Percentiles rank a stretch among this genome's conserved stretches.
Evolutionary conservation across 805 yeast genomes (phyloP).

Genomic region (Ogataea pini): DNA sequence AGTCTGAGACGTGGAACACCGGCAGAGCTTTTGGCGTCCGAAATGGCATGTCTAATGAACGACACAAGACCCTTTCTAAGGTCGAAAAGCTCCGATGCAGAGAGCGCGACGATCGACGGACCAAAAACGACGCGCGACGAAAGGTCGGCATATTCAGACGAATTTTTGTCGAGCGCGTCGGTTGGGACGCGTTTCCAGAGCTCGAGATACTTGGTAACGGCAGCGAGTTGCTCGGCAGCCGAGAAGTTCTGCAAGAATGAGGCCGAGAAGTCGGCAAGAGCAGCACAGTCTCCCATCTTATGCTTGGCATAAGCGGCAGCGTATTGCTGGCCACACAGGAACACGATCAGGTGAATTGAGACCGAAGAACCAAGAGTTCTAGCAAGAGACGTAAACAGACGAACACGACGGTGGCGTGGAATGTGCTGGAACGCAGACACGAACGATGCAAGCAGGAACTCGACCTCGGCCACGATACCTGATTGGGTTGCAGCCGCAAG

Average conservation of each 20-base stretch:
- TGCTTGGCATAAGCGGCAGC: slow-evolving; percentile 53
- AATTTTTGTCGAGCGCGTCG: slow-evolving; percentile 40
- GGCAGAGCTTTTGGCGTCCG: slow-evolving; percentile 40
- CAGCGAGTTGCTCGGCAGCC: slow-evolving; percentile 64
- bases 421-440: slow-evolving; percentile 94
- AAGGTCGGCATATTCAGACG: slow-evolving; percentile 40
- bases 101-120: slow-evolving; percentile 53
- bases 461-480: slow-evolving; percentile 63
- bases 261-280: slow-evolving; percentile 69
- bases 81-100: slow-evolving; percentile 46
- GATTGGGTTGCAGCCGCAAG: slow-evolving; percentile 52
- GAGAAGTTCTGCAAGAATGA: slow-evolving; percentile 68
- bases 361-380: slow-evolving; percentile 67
- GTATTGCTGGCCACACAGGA: slow-evolving; percentile 80
- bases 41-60: slow-evolving; percentile 55
- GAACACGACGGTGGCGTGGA: slow-evolving; percentile 94
- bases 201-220: slow-evolving; percentile 50
- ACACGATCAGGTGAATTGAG: slow-evolving; percentile 71
- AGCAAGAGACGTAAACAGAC: slow-evolving; percentile 75
- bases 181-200: slow-evolving; percentile 53
- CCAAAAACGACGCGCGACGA: slow-evolving; percentile 63
- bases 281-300: slow-evolving; percentile 64
- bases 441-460: slow-evolving; percentile 82
- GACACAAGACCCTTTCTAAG: slow-evolving; percentile 54
- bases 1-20: slow-evolving; percentile 47